Conservation (phyloP, 1,284 basidiomycete species). For the Rhodotorula glutinis region DNA sequence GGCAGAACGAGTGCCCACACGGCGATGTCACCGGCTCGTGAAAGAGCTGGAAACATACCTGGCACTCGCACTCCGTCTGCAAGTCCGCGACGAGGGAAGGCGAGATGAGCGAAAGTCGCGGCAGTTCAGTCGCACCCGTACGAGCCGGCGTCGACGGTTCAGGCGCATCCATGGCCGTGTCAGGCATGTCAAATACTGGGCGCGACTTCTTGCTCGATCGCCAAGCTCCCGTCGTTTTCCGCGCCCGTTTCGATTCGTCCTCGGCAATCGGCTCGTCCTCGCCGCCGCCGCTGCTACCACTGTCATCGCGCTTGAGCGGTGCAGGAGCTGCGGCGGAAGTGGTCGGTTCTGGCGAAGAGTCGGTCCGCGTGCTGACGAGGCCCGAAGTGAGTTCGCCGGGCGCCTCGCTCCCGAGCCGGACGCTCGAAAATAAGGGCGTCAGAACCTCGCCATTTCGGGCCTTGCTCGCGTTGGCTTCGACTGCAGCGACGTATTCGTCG, state of each 20-base stretch:
- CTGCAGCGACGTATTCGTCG: neutral
- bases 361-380: neutral
- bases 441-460: neutral
- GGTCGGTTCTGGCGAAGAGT: neutral
- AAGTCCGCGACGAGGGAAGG: constrained; percentile 54
- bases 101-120: neutral
- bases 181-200: neutral
- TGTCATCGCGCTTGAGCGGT: constrained; percentile 11
- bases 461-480: neutral
- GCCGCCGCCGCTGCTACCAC: constrained; percentile 31
- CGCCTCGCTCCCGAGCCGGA: neutral
- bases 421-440: constrained; percentile 4
- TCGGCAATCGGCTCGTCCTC: constrained; percentile 17
- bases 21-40: constrained; percentile 85
- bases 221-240: constrained; percentile 7
- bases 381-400: neutral
- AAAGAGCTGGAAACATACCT: constrained; percentile 81
- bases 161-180: neutral
- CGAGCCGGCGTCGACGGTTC: neutral
- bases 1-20: constrained; percentile 93
- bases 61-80: constrained; percentile 71
- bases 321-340: too few relatives aligned
- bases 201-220: constrained; percentile 13
- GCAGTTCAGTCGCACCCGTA: neutral
- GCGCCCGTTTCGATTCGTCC: constrained; percentile 30